Evolutionary conservation across 2,329 filamentous ascomycete genomes (phyloP), one percentile per base, ranked within the genome.

Genomic region (Allantophomopsis lycopodina): DNA sequence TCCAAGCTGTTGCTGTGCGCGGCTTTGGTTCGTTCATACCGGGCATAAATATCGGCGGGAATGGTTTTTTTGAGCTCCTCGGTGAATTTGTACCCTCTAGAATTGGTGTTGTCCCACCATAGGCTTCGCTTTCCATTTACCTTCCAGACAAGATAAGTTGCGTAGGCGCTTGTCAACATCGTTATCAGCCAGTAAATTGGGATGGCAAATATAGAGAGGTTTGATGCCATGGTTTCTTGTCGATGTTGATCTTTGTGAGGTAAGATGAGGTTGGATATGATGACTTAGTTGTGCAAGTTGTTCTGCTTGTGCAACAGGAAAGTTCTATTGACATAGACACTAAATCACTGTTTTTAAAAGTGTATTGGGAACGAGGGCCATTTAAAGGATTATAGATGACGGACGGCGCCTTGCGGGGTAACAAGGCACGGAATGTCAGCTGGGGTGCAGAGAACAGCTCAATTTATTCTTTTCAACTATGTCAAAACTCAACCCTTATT

Each of bases 1-100:
- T 69, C 64, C 44, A 66, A 54, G 20, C 59, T 57, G 46, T 68
- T 68, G 20, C 58, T 53, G 44, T 67, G 62, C 28, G 62, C 66
- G 5, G 60, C 56, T 42, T 64, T 58, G 16, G 59, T 55, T 32
- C 65, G 62, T 50, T 68, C 63, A 39, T 58, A 68, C 7, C 50
- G 55, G 11, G 55, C 59, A 44, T 59, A 65, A 5, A 50, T 52
- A 12, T 57, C 53, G 1, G 57, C 45, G 8, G 57, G 48, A 2
- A 65, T 53, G 5, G 51, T 49, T 36, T 61, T 55, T 42, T 59
- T 57, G 38, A 68, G 48, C 5, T 48, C 49, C 18, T 57, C 57
- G 30, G 58, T 35, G 44, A 54, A 54, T 13, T 45, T 50, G 21
- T 57, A 49, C 21, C 46, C 51, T 43, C 61, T 62, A 1, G 64